Evolutionary conservation across 192 early-diverging fungal species (phyloP), one percentile per base, ranked within the genome.

Genomic region (Gaertneriomyces semiglobifer): DNA sequence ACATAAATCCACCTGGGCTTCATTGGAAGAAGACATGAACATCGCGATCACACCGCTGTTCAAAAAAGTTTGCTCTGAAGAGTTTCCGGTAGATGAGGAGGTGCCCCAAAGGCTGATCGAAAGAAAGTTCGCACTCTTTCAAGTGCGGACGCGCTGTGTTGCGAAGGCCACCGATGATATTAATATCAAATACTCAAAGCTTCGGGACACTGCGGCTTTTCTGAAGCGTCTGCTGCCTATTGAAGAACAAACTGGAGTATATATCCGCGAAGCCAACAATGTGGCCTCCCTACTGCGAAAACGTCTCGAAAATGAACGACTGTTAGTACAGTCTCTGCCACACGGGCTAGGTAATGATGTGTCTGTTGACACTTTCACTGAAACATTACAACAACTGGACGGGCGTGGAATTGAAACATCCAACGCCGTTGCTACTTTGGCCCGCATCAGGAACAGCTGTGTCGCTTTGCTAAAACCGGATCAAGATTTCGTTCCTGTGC

Each of bases 1-100:
- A 12, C 63, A 65, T 40, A 25, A 65, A 55, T 38, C 63, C 10
- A 65, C 63, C n/a, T 20, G 10, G 14, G 6, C 33, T 18, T 48
- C 51, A 8, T 9, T 65, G 6, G 63, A 65, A 52, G 51, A 65
- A 12, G 19, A 53, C 16, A 16, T 65, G 7, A 39, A 41, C 6
- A 20, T 18, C n/a, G 50, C n/a, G 6, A 18, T 52, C n/a, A 52
- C 50, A 20, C 50, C 50, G n/a, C 20, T 52, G 50, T n/a, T 52
- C 6, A 18, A n/a, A 0, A 52, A 5, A n/a, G 50, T 52, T 52
- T 33, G 25, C 25, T 33, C 25, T 33, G 50, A n/a, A 6, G 50
- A 52, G 20, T 18, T 20, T 18, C 50, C 50, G n/a, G n/a, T 52
- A 5, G n/a, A n/a, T n/a, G n/a, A n/a, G n/a, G 50, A 52, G 50